A percentile compares a stretch with the other conserved stretches of the same genome.
phyloP scores from a whole-genome alignment of 345 rosid genomes.

The Corymbia maculata region DNA sequence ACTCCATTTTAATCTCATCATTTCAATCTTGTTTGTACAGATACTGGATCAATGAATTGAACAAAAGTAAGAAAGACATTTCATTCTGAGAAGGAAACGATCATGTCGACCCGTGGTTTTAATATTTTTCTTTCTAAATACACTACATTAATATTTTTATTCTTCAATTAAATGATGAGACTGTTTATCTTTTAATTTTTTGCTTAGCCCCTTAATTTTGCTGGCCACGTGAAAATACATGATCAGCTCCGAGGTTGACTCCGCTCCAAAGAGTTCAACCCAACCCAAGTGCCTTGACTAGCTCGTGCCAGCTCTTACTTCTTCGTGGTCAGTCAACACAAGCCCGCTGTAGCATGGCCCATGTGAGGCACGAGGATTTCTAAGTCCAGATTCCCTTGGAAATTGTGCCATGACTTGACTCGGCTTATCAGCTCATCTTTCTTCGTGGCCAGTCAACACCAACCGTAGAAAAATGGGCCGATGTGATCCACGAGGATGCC shows the following conservation, averaged over 20 bases:
- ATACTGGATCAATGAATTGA: neutral
- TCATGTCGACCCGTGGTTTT: neutral
- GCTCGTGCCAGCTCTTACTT: neutral
- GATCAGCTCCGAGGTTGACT: neutral
- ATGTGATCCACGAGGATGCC: neutral
- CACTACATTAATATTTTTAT: neutral
- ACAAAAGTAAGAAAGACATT: neutral
- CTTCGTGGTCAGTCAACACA: neutral
- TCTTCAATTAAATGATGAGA: neutral
- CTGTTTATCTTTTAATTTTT: neutral
- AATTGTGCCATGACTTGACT: neutral
- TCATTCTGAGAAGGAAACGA: neutral
- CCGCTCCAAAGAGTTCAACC: neutral
- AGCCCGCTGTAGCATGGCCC: neutral
- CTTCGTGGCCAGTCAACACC: neutral
- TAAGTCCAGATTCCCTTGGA: neutral
- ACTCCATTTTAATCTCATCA: neutral
- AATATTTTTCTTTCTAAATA: neutral
- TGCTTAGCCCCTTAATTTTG: neutral
- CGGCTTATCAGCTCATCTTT: neutral
- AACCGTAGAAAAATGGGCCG: neutral
- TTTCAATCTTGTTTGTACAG: fast-evolving
- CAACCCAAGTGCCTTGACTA: neutral
- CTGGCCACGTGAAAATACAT: neutral
- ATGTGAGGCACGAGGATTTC: neutral